These are phyloP conservation scores for Dichomitus squalens DNA, from an alignment of 1,284 basidiomycete species.

Conservation along the genomic window DNA sequence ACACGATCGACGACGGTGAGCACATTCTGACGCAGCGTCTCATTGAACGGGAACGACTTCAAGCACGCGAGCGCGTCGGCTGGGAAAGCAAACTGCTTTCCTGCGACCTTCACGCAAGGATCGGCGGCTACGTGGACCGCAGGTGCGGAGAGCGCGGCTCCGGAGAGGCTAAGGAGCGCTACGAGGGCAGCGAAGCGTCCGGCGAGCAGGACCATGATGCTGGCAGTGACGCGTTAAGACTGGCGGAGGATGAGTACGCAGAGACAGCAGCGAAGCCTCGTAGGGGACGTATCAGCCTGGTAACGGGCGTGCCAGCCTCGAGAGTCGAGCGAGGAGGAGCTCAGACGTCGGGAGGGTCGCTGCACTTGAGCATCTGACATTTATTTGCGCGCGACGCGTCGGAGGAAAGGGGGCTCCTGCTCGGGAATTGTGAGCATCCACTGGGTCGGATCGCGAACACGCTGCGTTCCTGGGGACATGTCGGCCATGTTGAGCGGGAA, in stretches of 20 bases:
- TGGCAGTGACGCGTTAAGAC: neutral
- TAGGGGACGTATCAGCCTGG: too few relatives aligned
- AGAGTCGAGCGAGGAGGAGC: neutral
- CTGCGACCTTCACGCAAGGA: constrained; percentile 54
- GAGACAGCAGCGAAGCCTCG: too few relatives aligned
- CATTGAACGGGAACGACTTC: constrained; percentile 65
- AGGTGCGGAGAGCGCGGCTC: constrained; percentile 9
- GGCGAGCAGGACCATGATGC: constrained; percentile 9
- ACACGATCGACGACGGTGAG: constrained; percentile 53
- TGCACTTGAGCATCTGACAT: too few relatives aligned
- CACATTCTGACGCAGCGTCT: constrained; percentile 63
- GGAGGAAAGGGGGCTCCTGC: too few relatives aligned
- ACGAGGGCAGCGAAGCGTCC: constrained; percentile 9
- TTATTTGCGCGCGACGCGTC: too few relatives aligned
- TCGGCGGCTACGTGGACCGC: constrained; percentile 34
- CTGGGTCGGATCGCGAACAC: too few relatives aligned
- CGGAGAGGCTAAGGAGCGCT: constrained; percentile 1
- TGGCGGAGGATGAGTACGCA: neutral
- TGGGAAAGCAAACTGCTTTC: constrained; percentile 49
- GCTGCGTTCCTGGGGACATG: neutral
- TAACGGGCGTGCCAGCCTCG: neutral
- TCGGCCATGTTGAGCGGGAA: neutral
- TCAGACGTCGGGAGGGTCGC: too few relatives aligned
- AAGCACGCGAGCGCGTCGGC: constrained; percentile 59
- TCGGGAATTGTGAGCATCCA: too few relatives aligned